Conservation (phyloP, 352 stramenopile species). For the Achlya hypogyna region DNA sequence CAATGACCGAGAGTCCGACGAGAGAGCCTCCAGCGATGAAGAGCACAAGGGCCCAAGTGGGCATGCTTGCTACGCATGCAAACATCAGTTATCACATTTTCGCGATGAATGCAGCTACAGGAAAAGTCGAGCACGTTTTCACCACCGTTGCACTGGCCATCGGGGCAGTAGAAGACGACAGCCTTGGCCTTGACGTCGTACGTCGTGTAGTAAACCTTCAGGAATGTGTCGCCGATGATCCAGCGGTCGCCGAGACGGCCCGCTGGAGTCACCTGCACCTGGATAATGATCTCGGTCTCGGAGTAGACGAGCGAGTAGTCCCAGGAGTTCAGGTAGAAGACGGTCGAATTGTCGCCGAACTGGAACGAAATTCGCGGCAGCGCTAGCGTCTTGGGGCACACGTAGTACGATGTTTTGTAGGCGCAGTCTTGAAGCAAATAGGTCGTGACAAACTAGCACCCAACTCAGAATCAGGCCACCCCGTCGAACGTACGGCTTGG, state of each 20-base stretch:
- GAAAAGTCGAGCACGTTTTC: constrained; percentile 17
- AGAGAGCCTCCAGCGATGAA: constrained; percentile 4
- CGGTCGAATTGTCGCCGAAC: constrained; percentile 34
- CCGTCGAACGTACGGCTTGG: constrained; percentile 25
- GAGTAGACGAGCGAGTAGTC: constrained; percentile 42
- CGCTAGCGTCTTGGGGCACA: constrained; percentile 36
- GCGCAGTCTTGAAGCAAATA: constrained; percentile 31
- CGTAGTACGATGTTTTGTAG: constrained; percentile 30
- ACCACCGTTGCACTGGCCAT: constrained; percentile 26
- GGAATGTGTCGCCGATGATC: constrained; percentile 71
- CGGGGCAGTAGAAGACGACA: constrained; percentile 58
- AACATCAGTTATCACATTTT: background rate
- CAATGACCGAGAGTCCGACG: background rate
- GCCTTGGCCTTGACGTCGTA: constrained; percentile 50
- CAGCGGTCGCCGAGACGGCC: constrained; percentile 40
- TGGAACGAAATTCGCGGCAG: constrained; percentile 45
- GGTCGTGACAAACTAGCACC: constrained; percentile 19
- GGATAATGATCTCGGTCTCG: constrained; percentile 21
- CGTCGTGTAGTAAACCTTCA: constrained; percentile 61
- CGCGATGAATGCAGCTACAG: background rate
- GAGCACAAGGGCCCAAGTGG: constrained; percentile 11
- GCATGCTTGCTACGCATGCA: background rate
- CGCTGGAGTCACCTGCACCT: constrained; percentile 23
- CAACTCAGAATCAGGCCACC: background rate
- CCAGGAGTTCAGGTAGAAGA: constrained; percentile 47